Evolutionary conservation across 2,329 filamentous ascomycete species (phyloP).

Genomic region (Colletotrichum eremochloae): DNA sequence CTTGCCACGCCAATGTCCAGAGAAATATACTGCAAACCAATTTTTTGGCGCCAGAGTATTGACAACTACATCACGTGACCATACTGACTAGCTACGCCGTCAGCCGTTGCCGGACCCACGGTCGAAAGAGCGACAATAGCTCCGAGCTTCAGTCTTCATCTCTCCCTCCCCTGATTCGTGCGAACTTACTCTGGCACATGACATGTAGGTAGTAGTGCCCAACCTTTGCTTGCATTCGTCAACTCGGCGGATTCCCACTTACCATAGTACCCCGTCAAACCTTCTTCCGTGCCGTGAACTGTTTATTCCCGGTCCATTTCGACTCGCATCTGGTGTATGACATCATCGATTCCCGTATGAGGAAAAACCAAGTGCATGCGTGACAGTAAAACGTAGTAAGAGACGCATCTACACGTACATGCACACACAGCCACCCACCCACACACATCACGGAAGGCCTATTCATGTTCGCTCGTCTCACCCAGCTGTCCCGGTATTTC

Average conservation of each 20-base stretch:
- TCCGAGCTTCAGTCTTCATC: slow-evolving; percentile 1
- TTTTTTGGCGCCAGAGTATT: neutral
- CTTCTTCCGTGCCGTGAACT: slow-evolving; percentile 6
- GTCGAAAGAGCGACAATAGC: neutral
- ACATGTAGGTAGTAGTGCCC: neutral
- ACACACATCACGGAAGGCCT: neutral
- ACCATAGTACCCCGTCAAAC: neutral
- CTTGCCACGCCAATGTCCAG: neutral
- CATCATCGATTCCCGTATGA: slow-evolving; percentile 15
- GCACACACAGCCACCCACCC: too few relatives aligned
- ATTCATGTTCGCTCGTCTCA: slow-evolving; percentile 82
- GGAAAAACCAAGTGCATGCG: neutral
- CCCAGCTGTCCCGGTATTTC: slow-evolving; percentile 80
- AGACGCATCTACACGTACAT: neutral
- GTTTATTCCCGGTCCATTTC: neutral
- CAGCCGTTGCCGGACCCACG: neutral
- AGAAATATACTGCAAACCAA: neutral
- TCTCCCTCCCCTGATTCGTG: slow-evolving; percentile 24
- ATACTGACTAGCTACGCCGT: neutral
- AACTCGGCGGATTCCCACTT: neutral
- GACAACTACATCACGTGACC: neutral
- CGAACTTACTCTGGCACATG: slow-evolving; percentile 7
- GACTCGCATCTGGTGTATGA: neutral
- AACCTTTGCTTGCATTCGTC: neutral
- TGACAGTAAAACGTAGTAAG: neutral